Evolutionary conservation across 2,329 filamentous ascomycete genomes (phyloP).

Genomic region (Claviceps capensis): DNA sequence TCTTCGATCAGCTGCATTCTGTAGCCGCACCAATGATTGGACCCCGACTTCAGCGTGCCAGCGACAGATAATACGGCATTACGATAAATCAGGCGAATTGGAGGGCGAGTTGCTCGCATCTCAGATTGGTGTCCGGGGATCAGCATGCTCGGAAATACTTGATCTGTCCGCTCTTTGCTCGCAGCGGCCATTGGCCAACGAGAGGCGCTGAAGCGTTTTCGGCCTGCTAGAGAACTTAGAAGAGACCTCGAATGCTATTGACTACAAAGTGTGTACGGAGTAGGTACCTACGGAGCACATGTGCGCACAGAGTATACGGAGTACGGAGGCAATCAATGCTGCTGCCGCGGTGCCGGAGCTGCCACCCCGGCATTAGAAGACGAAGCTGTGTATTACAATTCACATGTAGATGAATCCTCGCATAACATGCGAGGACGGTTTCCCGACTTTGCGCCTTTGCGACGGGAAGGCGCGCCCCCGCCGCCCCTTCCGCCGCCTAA

Average conservation of each 20-base stretch:
- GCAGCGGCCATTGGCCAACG: neutral
- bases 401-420: neutral
- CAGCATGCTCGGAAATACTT: neutral
- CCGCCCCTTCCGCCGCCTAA: constrained; percentile 3
- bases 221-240: neutral
- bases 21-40: neutral
- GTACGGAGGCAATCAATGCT: neutral
- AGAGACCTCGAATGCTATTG: too few species aligned
- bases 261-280: too few species aligned
- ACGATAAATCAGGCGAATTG: neutral
- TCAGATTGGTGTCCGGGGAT: neutral
- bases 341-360: neutral
- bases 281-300: too few species aligned
- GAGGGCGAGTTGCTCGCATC: neutral
- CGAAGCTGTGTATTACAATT: neutral
- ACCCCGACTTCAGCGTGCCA: neutral
- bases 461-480: constrained; percentile 5
- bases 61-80: neutral
- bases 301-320: too few species aligned
- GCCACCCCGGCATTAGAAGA: neutral
- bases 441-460: constrained; percentile 1
- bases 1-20: too few species aligned
- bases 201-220: neutral
- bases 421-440: neutral
- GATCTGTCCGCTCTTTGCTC: neutral